A percentile compares a stretch with the other conserved stretches of the same genome.
Evolutionary conservation across 2,329 filamentous ascomycete species (phyloP).

Genomic region (Fusarium anguioides): DNA sequence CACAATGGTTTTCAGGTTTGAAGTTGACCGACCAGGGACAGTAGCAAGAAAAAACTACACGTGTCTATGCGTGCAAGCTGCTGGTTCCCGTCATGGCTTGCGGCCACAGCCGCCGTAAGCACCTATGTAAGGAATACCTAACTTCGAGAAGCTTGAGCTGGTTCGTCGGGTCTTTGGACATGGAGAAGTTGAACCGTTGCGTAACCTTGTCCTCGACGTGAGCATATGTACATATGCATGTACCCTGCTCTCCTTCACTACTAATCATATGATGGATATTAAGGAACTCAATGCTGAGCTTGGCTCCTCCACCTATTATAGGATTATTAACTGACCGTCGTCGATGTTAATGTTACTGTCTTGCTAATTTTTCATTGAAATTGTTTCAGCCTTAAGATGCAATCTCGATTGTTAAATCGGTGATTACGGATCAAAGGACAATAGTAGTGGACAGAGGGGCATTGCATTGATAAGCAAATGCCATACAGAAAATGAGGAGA

Average conservation of each 20-base stretch:
- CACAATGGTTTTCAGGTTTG: slow-evolving; percentile 6
- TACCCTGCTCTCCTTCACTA: slow-evolving; percentile 3
- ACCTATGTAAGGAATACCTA: no score
- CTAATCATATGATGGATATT: background rate
- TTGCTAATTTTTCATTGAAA: slow-evolving; percentile 13
- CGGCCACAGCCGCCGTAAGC: slow-evolving; percentile 23
- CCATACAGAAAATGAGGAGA: background rate
- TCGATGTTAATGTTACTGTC: background rate
- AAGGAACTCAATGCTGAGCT: slow-evolving; percentile 4
- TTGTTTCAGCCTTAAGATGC: slow-evolving; percentile 34
- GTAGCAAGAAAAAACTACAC: slow-evolving; percentile 9
- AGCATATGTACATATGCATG: background rate
- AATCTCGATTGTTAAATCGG: slow-evolving; percentile 30
- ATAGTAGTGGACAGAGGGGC: background rate
- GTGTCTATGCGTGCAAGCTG: slow-evolving; percentile 30
- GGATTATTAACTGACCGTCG: background rate
- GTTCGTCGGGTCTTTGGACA: slow-evolving; percentile 15
- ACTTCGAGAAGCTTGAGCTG: slow-evolving; percentile 25
- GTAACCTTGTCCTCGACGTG: slow-evolving; percentile 20
- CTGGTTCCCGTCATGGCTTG: slow-evolving; percentile 31
- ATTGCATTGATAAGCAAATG: slow-evolving; percentile 9
- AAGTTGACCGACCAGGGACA: background rate
- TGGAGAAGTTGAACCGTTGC: slow-evolving; percentile 23
- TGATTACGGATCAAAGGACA: slow-evolving; percentile 11
- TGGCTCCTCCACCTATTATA: background rate